phyloP scores from a whole-genome alignment of 257 asterid genomes.

The Lycium ferocissimum region DNA sequence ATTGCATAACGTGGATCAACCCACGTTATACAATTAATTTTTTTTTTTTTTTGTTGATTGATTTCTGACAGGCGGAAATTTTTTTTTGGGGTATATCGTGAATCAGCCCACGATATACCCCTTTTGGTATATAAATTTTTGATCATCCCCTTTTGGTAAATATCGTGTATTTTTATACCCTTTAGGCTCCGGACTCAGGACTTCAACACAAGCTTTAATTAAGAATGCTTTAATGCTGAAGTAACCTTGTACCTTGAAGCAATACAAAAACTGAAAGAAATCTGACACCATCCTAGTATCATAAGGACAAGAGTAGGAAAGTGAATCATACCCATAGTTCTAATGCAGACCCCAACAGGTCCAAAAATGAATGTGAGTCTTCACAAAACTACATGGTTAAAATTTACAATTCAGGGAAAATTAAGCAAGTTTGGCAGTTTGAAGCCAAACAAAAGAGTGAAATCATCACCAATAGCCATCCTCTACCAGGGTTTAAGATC shows the following conservation, averaged over 20 bases:
- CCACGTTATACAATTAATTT: no score
- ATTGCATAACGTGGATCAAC: no score
- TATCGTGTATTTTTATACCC: no score
- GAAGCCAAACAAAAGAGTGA: no score
- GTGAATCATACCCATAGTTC: neutral
- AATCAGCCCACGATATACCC: no score
- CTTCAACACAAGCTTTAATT: neutral
- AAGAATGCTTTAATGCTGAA: neutral
- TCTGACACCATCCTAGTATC: neutral
- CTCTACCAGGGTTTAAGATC: slow-evolving; percentile 85
- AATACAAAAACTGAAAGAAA: neutral
- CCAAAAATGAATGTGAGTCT: neutral
- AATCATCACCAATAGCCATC: neutral
- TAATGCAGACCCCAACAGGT: neutral
- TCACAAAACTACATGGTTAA: neutral
- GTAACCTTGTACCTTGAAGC: neutral
- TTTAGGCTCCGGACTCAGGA: no score
- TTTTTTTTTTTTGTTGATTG: no score
- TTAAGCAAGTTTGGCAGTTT: neutral
- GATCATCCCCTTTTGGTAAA: no score
- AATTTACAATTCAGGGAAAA: neutral
- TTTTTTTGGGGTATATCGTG: no score
- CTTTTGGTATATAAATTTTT: no score
- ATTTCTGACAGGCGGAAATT: no score
- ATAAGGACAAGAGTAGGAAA: neutral